phyloP scores from a whole-genome alignment of 1,139 yeast genomes.

The Taiozyma onychis region DNA sequence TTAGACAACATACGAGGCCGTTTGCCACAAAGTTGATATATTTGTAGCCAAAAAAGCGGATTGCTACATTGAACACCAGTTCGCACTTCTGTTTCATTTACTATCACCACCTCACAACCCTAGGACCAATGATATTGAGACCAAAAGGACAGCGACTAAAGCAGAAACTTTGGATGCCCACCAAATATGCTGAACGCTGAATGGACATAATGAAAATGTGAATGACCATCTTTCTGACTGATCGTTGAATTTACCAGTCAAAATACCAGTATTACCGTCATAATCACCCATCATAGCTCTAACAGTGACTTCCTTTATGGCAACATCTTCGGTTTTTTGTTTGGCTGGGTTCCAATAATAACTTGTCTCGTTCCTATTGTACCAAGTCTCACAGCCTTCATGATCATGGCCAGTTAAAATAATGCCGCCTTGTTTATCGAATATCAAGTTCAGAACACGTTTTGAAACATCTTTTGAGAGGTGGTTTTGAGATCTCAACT shows the following conservation, averaged over 20 bases:
- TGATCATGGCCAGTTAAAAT: conserved; percentile 95
- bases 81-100: neutral
- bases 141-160: conserved; percentile 32
- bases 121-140: conserved; percentile 15
- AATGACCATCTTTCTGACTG: conserved; percentile 51
- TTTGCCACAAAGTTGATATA: too few relatives aligned
- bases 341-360: conserved; percentile 57
- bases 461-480: conserved; percentile 61
- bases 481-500: conserved; percentile 84
- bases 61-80: neutral
- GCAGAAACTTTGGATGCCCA: conserved; percentile 73
- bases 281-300: conserved; percentile 95
- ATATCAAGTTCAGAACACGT: conserved; percentile 60
- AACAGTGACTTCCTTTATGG: conserved; percentile 74
- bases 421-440: conserved; percentile 67
- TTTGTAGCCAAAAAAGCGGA: neutral
- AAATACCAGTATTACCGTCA: conserved; percentile 81
- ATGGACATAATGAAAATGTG: conserved; percentile 67
- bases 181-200: conserved; percentile 90
- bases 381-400: conserved; percentile 79
- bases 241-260: conserved; percentile 60
- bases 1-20: too few relatives aligned
- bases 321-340: conserved; percentile 22
- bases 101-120: conserved; percentile 7
- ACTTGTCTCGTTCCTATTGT: conserved; percentile 37